phyloP scores from a whole-genome alignment of 305 asterid species.

The Solanum chacoense region DNA sequence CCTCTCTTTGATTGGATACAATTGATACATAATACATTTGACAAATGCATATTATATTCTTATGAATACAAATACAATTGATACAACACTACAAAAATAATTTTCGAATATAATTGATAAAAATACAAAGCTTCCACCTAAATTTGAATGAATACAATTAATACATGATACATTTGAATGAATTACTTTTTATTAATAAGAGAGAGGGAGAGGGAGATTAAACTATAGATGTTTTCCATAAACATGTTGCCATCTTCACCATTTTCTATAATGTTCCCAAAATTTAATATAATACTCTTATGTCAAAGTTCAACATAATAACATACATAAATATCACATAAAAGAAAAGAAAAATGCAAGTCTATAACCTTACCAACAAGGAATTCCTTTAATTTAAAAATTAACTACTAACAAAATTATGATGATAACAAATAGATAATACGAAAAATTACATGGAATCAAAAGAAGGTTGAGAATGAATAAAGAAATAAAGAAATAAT shows the following conservation, averaged over 20 bases:
- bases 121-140: too few species aligned
- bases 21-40: too few species aligned
- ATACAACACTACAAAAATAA: too few species aligned
- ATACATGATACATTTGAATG: too few species aligned
- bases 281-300: neutral
- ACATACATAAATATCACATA: neutral
- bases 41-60: too few species aligned
- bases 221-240: neutral
- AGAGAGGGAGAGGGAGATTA: neutral
- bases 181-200: too few species aligned
- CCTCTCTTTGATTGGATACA: too few species aligned
- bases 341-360: too few species aligned
- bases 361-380: neutral
- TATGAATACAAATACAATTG: too few species aligned
- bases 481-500: too few species aligned
- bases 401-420: neutral
- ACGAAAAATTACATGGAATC: neutral
- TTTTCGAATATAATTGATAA: too few species aligned
- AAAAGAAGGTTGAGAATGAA: neutral
- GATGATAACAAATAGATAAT: neutral
- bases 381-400: neutral
- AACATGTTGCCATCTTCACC: neutral
- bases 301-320: neutral
- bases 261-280: neutral
- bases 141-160: too few species aligned